Percentiles rank a stretch among this genome's conserved stretches.
phyloP scores from a whole-genome alignment of 2,329 filamentous ascomycete genomes.

The Penicillium freii region DNA sequence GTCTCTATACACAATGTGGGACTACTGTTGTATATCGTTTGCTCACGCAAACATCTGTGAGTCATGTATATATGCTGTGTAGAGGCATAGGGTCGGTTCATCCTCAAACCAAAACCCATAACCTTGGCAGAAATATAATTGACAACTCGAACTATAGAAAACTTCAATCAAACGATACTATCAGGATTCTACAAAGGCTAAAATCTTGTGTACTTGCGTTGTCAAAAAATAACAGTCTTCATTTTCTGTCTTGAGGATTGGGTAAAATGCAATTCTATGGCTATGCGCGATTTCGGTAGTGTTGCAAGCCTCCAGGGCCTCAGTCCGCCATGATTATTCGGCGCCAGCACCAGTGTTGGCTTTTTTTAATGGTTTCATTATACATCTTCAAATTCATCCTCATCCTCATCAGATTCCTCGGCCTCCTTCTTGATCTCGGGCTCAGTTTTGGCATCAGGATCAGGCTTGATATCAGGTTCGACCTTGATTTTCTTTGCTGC shows the following conservation, averaged over 20 bases:
- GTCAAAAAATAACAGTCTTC: background rate
- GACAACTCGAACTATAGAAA: background rate
- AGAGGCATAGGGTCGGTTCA: background rate
- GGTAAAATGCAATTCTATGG: background rate
- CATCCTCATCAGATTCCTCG: slow-evolving; percentile 7
- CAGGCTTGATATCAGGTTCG: slow-evolving; percentile 14
- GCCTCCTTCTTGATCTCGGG: slow-evolving; percentile 12
- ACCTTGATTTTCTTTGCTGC: slow-evolving; percentile 43
- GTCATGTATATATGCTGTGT: background rate
- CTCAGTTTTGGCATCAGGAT: slow-evolving; percentile 14
- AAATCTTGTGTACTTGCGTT: background rate
- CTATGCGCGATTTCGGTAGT: background rate
- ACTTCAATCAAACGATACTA: background rate
- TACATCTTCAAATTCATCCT: slow-evolving; percentile 9
- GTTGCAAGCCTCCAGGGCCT: background rate
- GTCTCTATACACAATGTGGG: background rate
- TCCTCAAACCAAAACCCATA: background rate
- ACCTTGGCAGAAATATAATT: background rate
- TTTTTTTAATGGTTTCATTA: background rate
- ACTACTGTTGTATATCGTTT: background rate
- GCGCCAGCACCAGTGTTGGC: slow-evolving; percentile 6
- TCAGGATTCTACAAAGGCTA: background rate
- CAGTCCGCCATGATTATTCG: background rate
- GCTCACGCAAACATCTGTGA: background rate
- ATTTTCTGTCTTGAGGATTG: background rate